Evolutionary conservation across 495 filamentous ascomycete genomes (phyloP).

Genomic region (Pyrenopolyporus hunteri): DNA sequence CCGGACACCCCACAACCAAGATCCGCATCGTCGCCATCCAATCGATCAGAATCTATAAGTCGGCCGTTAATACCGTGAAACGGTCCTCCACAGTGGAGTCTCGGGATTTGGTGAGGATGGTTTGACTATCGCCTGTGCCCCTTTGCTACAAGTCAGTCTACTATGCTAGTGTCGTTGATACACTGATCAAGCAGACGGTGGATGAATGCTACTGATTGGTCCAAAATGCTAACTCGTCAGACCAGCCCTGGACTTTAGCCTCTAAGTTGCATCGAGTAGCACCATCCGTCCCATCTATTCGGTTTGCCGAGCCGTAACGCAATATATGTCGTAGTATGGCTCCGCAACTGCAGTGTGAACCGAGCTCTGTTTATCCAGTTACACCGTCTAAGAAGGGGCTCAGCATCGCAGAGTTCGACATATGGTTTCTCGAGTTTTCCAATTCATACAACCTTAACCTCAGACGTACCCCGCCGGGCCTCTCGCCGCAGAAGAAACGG

Average conservation of each 20-base stretch:
- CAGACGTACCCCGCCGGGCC: slow-evolving; percentile 24
- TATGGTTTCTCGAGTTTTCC: slow-evolving; percentile 44
- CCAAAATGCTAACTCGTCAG: slow-evolving; percentile 17
- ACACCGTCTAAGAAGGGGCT: slow-evolving; percentile 21
- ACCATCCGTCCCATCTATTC: slow-evolving; percentile 7
- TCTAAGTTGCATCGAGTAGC: slow-evolving; percentile 21
- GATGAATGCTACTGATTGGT: slow-evolving; percentile 17
- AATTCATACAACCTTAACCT: slow-evolving; percentile 39
- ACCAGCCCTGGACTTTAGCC: slow-evolving; percentile 25
- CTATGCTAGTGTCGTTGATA: slow-evolving; percentile 10
- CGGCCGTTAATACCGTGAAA: background rate
- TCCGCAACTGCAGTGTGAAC: slow-evolving; percentile 10
- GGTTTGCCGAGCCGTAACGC: slow-evolving; percentile 13
- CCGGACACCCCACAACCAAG: slow-evolving; percentile 20
- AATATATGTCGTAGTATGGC: slow-evolving; percentile 13
- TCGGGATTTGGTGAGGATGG: slow-evolving; percentile 18
- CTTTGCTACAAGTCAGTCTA: background rate
- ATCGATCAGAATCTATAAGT: slow-evolving; percentile 13
- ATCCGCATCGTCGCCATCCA: slow-evolving; percentile 12
- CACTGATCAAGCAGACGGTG: slow-evolving; percentile 11
- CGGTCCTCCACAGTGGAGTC: slow-evolving; percentile 30
- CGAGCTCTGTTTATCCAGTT: background rate
- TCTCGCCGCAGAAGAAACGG: slow-evolving; percentile 23
- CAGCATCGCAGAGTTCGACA: slow-evolving; percentile 23
- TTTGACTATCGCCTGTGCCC: slow-evolving; percentile 1